phyloP scores from a whole-genome alignment of 192 early-diverging fungal species.

The Glomus cerebriforme region DNA sequence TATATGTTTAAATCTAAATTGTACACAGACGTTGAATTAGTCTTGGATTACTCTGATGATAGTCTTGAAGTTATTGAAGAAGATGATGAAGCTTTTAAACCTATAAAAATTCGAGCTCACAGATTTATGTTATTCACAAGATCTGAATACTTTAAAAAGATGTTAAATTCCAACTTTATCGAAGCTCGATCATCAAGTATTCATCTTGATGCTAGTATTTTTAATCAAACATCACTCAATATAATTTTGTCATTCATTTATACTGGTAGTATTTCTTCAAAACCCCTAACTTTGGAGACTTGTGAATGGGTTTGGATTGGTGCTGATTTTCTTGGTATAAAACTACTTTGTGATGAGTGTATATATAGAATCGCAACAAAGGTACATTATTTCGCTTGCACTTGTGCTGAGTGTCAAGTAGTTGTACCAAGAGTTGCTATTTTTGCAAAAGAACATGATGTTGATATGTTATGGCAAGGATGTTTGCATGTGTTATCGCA shows the following conservation, averaged over 20 bases:
- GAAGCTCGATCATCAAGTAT: conserved; percentile 2
- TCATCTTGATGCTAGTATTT: conserved; percentile 19
- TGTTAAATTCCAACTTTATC: conserved; percentile 19
- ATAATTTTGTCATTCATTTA: conserved; percentile 32
- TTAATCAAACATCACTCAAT: conserved; percentile 27
- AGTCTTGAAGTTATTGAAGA: conserved; percentile 19
- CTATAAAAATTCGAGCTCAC: conserved; percentile 12
- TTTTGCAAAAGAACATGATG: conserved; percentile 28
- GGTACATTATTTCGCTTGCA: conserved; percentile 26
- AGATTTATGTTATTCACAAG: conserved; percentile 28
- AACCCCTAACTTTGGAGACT: conserved; percentile 28
- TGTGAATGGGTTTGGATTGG: conserved; percentile 30
- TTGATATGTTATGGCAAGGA: conserved; percentile 28
- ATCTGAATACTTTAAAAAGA: conserved; percentile 32
- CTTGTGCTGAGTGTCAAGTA: conserved; percentile 26
- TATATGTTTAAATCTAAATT: conserved; percentile 36
- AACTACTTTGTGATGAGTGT: conserved; percentile 23
- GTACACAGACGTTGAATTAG: conserved; percentile 31
- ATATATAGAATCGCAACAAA: conserved; percentile 20
- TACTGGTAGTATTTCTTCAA: conserved; percentile 29
- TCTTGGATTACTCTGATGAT: conserved; percentile 7
- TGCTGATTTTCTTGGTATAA: conserved; percentile 29
- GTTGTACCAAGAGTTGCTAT: conserved; percentile 19
- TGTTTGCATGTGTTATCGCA: conserved; percentile 25
- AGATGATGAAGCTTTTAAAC: background rate